phyloP scores from a whole-genome alignment of 1,284 basidiomycete species.

The Tilletia walkeri region DNA sequence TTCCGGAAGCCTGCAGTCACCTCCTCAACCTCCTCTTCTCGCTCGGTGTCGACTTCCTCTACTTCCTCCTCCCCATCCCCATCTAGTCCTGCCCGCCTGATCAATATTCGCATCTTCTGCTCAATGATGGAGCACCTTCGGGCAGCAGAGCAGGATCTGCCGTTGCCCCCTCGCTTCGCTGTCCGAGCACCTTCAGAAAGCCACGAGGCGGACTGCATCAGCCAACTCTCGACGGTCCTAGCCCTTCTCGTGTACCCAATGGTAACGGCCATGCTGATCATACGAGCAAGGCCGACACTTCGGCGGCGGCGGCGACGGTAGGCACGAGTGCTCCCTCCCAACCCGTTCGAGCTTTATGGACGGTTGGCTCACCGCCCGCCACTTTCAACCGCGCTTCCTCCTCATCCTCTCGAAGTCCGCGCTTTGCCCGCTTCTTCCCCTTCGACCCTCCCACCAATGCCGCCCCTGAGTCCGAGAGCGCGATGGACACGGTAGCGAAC shows the following conservation, averaged over 20 bases:
- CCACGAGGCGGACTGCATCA: too few relatives aligned
- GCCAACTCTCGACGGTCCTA: too few relatives aligned
- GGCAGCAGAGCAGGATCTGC: too few relatives aligned
- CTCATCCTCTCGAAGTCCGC: not conserved
- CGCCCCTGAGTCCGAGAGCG: not conserved
- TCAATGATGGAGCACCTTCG: too few relatives aligned
- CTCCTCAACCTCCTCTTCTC: not conserved
- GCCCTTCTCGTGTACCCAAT: too few relatives aligned
- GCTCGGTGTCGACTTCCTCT: not conserved
- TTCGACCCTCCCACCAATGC: too few relatives aligned
- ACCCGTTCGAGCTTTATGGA: not conserved
- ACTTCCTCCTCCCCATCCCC: too few relatives aligned
- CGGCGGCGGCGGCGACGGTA: not conserved
- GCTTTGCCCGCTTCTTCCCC: not conserved
- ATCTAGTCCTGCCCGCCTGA: too few relatives aligned
- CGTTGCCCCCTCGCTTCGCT: too few relatives aligned
- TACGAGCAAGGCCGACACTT: not conserved
- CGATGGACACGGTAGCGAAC: not conserved
- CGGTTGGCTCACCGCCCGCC: not conserved
- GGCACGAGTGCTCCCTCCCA: constrained; percentile 2
- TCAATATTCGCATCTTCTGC: too few relatives aligned
- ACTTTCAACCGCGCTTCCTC: not conserved
- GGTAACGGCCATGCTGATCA: not conserved
- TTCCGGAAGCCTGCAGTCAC: not conserved
- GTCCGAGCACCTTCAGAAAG: too few relatives aligned